phyloP scores from a whole-genome alignment of 2,329 filamentous ascomycete species.

The Alternaria brassicicola region DNA sequence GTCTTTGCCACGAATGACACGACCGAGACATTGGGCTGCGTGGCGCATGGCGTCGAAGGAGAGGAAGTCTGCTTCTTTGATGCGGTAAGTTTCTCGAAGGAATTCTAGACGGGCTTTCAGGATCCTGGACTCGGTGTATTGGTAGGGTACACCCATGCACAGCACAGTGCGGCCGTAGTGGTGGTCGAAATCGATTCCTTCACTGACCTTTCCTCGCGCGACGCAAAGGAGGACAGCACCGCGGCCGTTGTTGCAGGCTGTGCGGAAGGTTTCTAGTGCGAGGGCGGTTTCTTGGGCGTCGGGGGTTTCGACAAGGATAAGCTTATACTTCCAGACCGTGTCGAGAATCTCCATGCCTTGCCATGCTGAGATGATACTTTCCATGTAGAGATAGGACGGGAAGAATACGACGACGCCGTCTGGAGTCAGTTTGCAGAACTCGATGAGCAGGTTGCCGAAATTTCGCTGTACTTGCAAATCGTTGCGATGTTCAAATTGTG shows the following conservation, averaged over 20 bases:
- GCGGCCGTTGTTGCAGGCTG: conserved; percentile 94
- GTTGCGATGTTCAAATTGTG: conserved; percentile 92
- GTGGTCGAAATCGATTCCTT: conserved; percentile 99
- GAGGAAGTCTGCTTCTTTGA: conserved; percentile 94
- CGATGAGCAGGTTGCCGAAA: conserved; percentile 89
- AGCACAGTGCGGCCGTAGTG: conserved; percentile 96
- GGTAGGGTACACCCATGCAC: conserved; percentile 96
- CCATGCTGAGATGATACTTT: conserved; percentile 99
- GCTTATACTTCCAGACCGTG: conserved; percentile 98
- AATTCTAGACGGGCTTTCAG: conserved; percentile 95
- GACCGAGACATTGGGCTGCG: conserved; percentile 92
- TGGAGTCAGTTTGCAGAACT: conserved; percentile 94
- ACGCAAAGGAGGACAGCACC: conserved; percentile 94
- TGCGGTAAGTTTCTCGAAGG: conserved; percentile 94
- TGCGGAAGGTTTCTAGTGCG: conserved; percentile 94
- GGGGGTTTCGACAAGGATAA: conserved; percentile 96
- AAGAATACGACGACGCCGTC: conserved; percentile 99
- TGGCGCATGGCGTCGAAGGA: conserved; percentile 99
- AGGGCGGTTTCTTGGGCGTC: conserved; percentile 97
- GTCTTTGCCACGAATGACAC: conserved; percentile 93
- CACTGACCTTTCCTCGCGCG: conserved; percentile 93
- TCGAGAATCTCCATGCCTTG: conserved; percentile 98
- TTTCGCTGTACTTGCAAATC: conserved; percentile 97
- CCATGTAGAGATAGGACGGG: conserved; percentile 98
- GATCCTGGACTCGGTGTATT: conserved; percentile 97